A percentile compares a stretch with the other conserved stretches of the same genome.
These are phyloP conservation scores for Apodospora peruviana DNA, from an alignment of 495 filamentous ascomycete species.

Conservation along the genomic window DNA sequence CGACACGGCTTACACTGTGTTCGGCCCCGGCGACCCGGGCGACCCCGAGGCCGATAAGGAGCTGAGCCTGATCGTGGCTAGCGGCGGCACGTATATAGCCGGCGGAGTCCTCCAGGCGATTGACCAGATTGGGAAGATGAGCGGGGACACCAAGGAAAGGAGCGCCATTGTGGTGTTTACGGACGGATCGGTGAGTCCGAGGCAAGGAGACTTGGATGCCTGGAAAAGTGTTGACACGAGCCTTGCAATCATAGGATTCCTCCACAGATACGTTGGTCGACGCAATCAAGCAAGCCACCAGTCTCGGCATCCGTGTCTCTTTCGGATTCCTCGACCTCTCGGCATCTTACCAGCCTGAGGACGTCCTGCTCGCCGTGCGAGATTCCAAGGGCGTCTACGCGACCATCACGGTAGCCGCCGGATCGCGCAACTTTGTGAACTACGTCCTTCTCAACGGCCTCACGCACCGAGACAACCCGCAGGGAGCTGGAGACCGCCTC, in stretches of 20 bases:
- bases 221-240: neutral
- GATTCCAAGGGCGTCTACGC: constrained; percentile 26
- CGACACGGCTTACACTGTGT: constrained; percentile 12
- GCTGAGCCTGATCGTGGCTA: constrained; percentile 4
- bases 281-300: constrained; percentile 22
- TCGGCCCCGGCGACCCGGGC: constrained; percentile 24
- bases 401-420: constrained; percentile 20
- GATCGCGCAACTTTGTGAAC: constrained; percentile 22
- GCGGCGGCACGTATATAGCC: constrained; percentile 14
- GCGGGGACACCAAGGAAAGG: constrained; percentile 14
- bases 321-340: constrained; percentile 25
- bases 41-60: constrained; percentile 7
- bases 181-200: constrained; percentile 19
- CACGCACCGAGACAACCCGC: constrained; percentile 22
- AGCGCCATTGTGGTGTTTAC: constrained; percentile 31
- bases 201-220: too few relatives aligned
- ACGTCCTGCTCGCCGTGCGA: constrained; percentile 20
- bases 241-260: constrained; percentile 2
- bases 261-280: constrained; percentile 10
- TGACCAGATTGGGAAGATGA: constrained; percentile 11
- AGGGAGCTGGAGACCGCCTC: constrained; percentile 17
- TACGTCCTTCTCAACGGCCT: constrained; percentile 23
- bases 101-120: constrained; percentile 22
- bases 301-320: constrained; percentile 24
- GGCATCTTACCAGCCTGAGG: constrained; percentile 5